A percentile compares a stretch with the other conserved stretches of the same genome.
Evolutionary conservation across 2,329 filamentous ascomycete genomes (phyloP).

Genomic region (Rutstroemia sp.): DNA sequence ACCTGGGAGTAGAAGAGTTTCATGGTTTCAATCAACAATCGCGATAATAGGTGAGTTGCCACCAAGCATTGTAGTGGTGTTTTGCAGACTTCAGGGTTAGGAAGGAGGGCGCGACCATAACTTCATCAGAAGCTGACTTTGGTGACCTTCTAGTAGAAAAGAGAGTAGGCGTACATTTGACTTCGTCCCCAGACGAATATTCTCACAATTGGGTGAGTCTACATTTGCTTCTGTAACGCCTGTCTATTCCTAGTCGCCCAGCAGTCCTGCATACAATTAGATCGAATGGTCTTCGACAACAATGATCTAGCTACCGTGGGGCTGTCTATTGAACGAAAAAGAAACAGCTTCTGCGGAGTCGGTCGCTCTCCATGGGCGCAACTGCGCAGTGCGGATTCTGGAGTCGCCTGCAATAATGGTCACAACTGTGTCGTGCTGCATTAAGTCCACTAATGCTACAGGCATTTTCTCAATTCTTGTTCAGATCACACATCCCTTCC

Average conservation of each 20-base stretch:
- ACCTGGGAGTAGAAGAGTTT: conserved; percentile 7
- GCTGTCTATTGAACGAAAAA: not conserved
- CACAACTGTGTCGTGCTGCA: too few relatives aligned
- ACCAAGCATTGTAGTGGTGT: not conserved
- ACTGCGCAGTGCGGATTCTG: too few relatives aligned
- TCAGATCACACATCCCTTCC: too few relatives aligned
- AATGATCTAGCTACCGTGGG: not conserved
- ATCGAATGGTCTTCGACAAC: not conserved
- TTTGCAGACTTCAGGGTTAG: not conserved
- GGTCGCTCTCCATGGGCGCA: too few relatives aligned
- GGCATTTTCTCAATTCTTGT: too few relatives aligned
- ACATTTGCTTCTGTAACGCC: not conserved
- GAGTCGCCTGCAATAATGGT: too few relatives aligned
- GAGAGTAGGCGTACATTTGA: conserved; percentile 12
- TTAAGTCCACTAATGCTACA: too few relatives aligned
- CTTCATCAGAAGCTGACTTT: not conserved
- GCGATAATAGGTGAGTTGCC: conserved; percentile 13
- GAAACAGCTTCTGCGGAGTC: too few relatives aligned
- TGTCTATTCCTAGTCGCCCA: not conserved
- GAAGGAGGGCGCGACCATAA: not conserved
- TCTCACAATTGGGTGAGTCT: conserved; percentile 8
- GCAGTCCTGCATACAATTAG: not conserved
- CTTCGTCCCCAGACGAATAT: not conserved
- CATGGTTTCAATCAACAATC: conserved; percentile 14
- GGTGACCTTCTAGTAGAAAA: conserved; percentile 3